These are phyloP conservation scores for Boletus eberwhitei DNA, from an alignment of 768 basidiomycete genomes.

Conservation along the genomic window DNA sequence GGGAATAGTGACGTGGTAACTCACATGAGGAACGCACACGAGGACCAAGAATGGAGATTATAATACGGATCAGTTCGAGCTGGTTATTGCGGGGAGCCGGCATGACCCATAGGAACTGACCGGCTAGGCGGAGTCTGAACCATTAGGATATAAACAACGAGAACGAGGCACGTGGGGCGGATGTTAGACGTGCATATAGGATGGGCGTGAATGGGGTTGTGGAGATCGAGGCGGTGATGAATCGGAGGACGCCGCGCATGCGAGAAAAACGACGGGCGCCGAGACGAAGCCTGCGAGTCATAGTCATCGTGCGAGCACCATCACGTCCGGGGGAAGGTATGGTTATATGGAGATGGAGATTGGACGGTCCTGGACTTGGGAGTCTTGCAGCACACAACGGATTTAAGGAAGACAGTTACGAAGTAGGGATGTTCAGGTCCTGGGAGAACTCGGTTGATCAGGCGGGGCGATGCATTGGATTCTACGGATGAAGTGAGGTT, in stretches of 20 bases:
- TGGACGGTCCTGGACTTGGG: neutral
- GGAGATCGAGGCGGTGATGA: no score
- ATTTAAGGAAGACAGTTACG: neutral
- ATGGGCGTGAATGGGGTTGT: neutral
- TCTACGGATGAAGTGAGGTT: neutral
- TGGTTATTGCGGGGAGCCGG: neutral
- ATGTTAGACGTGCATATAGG: no score
- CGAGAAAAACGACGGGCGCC: neutral
- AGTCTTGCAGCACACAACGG: neutral
- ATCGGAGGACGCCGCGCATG: neutral
- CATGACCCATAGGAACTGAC: neutral
- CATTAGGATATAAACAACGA: neutral
- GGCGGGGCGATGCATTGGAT: neutral
- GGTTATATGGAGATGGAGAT: neutral
- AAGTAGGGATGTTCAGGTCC: neutral
- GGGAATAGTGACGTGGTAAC: neutral
- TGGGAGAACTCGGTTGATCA: neutral
- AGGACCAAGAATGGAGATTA: neutral
- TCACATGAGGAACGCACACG: slow-evolving; percentile 6
- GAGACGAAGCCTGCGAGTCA: neutral
- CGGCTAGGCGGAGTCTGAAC: slow-evolving; percentile 17
- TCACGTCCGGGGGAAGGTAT: neutral
- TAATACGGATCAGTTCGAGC: slow-evolving; percentile 6
- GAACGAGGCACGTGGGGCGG: neutral
- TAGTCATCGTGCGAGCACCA: neutral